Evolutionary conservation across 805 yeast genomes (phyloP).

Genomic region (Limtongia smithiae): DNA sequence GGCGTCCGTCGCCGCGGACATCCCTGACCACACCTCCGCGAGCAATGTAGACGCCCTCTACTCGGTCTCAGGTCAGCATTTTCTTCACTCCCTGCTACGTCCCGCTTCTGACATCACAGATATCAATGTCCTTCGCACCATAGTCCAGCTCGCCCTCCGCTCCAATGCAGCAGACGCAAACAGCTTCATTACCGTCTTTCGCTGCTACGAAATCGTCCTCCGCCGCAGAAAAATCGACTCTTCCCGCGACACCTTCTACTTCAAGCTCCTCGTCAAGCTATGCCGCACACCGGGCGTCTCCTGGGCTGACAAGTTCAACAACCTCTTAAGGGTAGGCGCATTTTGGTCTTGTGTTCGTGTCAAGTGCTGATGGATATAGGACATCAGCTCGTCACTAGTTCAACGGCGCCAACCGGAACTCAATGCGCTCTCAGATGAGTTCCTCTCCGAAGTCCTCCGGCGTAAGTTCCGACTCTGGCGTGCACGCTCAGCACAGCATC

Average conservation of each 20-base stretch:
- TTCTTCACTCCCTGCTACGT: neutral
- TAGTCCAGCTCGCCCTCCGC: conserved; percentile 22
- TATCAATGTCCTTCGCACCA: conserved; percentile 23
- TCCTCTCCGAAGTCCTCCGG: conserved; percentile 4
- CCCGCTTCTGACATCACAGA: conserved; percentile 4
- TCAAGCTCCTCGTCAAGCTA: conserved; percentile 22
- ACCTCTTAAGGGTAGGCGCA: conserved; percentile 7
- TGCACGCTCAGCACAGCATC: neutral
- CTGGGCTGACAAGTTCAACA: conserved; percentile 25
- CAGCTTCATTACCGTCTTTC: conserved; percentile 20
- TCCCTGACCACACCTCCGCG: too few species aligned
- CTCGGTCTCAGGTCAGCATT: conserved; percentile 9
- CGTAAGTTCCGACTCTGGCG: conserved; percentile 12
- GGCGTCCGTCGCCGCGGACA: conserved; percentile 6
- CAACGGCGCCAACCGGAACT: conserved; percentile 13
- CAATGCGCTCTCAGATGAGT: conserved; percentile 10
- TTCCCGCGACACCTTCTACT: conserved; percentile 19
- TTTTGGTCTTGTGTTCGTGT: neutral
- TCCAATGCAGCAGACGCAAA: conserved; percentile 8
- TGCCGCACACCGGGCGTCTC: conserved; percentile 17
- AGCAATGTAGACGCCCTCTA: conserved; percentile 5
- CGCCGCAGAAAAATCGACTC: conserved; percentile 18
- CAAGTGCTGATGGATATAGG: conserved; percentile 1
- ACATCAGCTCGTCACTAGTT: conserved; percentile 9
- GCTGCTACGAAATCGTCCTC: conserved; percentile 22